A percentile compares a stretch with the other conserved stretches of the same genome.
Conservation (phyloP, 2,329 filamentous ascomycete genomes). For the Zasmidium cellare region DNA sequence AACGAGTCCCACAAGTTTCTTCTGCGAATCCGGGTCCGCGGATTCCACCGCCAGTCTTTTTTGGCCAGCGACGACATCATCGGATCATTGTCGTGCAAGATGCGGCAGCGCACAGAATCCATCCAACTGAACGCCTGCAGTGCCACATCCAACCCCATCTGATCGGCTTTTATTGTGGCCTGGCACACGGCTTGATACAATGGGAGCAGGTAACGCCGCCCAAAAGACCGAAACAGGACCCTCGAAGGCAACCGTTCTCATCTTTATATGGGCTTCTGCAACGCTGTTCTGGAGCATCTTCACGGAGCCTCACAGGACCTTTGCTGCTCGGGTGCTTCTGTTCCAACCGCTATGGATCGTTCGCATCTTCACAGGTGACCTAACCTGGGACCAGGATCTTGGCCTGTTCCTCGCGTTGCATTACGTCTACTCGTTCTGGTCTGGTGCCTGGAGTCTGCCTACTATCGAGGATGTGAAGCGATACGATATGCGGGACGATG, state of each 20-base stretch:
- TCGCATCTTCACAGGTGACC: slow-evolving; percentile 22
- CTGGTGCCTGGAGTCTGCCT: slow-evolving; percentile 26
- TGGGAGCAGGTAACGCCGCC: neutral
- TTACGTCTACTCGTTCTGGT: slow-evolving; percentile 24
- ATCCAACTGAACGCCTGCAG: neutral
- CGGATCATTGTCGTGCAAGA: neutral
- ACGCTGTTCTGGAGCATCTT: slow-evolving; percentile 35
- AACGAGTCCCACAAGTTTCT: too few relatives aligned
- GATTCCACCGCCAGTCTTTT: too few relatives aligned
- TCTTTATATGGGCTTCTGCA: slow-evolving; percentile 26
- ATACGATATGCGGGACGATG: slow-evolving; percentile 18
- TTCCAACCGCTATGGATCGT: slow-evolving; percentile 34
- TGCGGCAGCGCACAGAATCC: neutral
- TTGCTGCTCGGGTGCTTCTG: slow-evolving; percentile 29
- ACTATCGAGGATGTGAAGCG: slow-evolving; percentile 6
- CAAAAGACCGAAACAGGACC: neutral
- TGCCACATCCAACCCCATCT: neutral
- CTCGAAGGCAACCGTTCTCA: slow-evolving; percentile 18
- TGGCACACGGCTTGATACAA: neutral
- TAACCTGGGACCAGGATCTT: slow-evolving; percentile 31
- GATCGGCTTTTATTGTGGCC: neutral
- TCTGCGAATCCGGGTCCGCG: too few relatives aligned
- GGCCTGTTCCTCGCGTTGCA: slow-evolving; percentile 25
- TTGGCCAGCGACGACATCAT: neutral
- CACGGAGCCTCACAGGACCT: slow-evolving; percentile 31